Base-by-base conservation (phyloP, 2,329 filamentous ascomycete genomes). In the Ascochyta lentis region DNA sequence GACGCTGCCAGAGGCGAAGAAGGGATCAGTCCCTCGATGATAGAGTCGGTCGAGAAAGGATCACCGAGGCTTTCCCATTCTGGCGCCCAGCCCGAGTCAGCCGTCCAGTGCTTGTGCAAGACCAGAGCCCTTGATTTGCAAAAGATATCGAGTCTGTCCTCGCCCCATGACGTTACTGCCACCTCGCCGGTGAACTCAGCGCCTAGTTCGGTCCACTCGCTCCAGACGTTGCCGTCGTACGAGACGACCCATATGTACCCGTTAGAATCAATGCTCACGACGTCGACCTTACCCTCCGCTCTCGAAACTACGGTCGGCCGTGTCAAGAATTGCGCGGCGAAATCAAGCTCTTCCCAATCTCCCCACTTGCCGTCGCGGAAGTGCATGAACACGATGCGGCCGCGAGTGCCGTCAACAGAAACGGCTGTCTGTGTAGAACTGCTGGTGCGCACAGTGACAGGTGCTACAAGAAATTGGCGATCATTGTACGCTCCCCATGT, bases 101-200 rank as follows among this genome's bases (percentile, higher is more conserved):
- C 8, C 1, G 43, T 44, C 54, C 54, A 56, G 22, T 33, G 12
- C 27, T 47, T 51, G 27, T 52, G 54, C 9, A 42, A 26, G 6
- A 52, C 47, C 1, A 23, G 38, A 2, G 42, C 19, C 9, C 26
- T 26, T 10, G 15, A 16, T 8, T 44, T 49, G 24, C 29, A 52
- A 23, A 59, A 59, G 4, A 61, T 49, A 16, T 60, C 58, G 39
- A 60, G 54, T 12, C 58, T n/a, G 23, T 58, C 38, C 16, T 55
- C 50, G 26, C 41, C 50, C 54, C 54, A 60, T 0, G 54, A 49
- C 6, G 58, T 58, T 4, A 47, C 54, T 41, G 43, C 33, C 4
- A 60, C 34, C 2, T 60, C 57, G 29, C 54, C 29, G 22, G 12
- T 31, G 33, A 55, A 33, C 1, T 42, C 47, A 33, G 23, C 13